These are phyloP conservation scores for Aureobasidium lini DNA, from an alignment of 2,329 filamentous ascomycete species.

Conservation along the genomic window DNA sequence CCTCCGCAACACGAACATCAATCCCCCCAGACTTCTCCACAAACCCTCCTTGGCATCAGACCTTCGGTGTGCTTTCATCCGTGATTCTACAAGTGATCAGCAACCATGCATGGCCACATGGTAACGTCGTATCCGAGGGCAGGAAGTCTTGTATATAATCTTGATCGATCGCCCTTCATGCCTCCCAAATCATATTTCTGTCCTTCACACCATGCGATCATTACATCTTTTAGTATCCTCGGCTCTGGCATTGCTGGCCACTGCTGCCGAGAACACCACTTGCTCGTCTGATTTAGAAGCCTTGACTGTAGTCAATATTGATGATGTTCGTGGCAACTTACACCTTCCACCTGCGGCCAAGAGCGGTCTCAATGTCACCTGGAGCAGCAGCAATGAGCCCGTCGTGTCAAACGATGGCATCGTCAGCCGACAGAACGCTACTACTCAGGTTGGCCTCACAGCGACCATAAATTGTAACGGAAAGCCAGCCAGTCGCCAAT, in stretches of 20 bases:
- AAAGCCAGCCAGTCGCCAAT: not conserved
- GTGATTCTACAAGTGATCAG: not conserved
- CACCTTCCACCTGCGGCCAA: not conserved
- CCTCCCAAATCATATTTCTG: not conserved
- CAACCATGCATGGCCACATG: not conserved
- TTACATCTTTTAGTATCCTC: not conserved
- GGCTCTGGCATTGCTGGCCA: not conserved
- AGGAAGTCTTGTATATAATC: not conserved
- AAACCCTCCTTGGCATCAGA: not conserved
- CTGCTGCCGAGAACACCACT: not conserved
- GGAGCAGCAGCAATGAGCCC: not conserved
- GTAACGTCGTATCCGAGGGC: not conserved
- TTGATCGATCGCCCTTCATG: not conserved
- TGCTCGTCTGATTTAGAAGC: not conserved
- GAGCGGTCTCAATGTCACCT: not conserved
- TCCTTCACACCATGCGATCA: not conserved
- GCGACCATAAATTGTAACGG: not conserved
- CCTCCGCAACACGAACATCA: not conserved
- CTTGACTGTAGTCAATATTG: not conserved
- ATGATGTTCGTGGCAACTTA: constrained; percentile 3
- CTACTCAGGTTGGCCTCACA: not conserved
- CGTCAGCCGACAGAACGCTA: not conserved
- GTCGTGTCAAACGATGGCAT: not conserved
- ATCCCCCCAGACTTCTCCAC: not conserved
- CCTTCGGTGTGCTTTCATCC: constrained; percentile 5